Base-by-base conservation (phyloP, 1,284 basidiomycete genomes). In the Leccinum pachyderme region DNA sequence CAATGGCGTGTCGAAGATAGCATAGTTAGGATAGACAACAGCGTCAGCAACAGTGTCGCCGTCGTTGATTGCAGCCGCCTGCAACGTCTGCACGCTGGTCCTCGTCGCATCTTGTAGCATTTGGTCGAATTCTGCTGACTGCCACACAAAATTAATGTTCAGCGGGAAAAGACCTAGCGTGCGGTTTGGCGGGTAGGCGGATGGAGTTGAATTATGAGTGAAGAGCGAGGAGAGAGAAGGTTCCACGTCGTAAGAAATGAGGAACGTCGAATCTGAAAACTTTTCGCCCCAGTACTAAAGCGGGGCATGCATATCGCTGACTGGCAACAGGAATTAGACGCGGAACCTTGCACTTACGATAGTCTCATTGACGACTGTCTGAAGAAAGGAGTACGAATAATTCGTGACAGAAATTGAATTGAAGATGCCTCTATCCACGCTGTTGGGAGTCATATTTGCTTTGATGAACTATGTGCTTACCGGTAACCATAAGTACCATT, bases 21-120 rank as follows among this genome's bases (percentile, higher is more conserved):
- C 79, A 59, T 82, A 82, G 61, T 83, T 83, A 4, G 73, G 70
- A 61, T 86, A 83, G 9, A 12, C 11, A 0, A 74, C 76, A 25
- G 70, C 63, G 0, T 59, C 63, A 7, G 18, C 15, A 45, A 25
- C 9, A 9, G 25, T 28, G 9, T 28, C 35, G 27, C 35, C 28
- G n/a, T 25, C 31, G 22, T 12, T 39, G 37, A 22, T 39, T 1
- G 51, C 7, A 1, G 33, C 27, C 2, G 18, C 29, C 13, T 45
- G 29, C 41, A 84, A 69, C 0, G 62, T 64, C 2, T 60, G 32
- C 7, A 75, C 73, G 57, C 74, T 80, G 41, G 72, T 61, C 43
- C 67, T 64, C 4, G 75, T 66, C 1, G 77, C 75, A 5, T 73
- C 60, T 18, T 74, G 67, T 61, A 82, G 74, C 13, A 59, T 52